Base-by-base conservation (phyloP, 371 early-diverging fungal species). In the Catenaria anguillulae region DNA sequence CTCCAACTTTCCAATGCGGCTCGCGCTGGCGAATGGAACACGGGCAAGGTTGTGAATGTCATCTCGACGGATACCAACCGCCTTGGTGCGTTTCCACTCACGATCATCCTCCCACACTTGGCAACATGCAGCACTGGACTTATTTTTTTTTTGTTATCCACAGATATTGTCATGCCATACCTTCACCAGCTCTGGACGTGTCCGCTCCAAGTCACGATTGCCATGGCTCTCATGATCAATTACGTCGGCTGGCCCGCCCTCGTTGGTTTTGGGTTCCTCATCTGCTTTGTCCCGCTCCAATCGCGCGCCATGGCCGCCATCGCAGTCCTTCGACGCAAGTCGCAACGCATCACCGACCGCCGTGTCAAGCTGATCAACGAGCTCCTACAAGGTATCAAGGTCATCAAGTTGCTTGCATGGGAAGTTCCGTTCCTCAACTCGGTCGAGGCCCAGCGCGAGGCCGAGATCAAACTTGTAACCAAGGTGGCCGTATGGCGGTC, bases 21-120 rank as follows among this genome's bases (percentile, higher is more conserved):
- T 17, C 61, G 79, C 26, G 46, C 37, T 42, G 50, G 26, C 35
- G 60, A 60, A 15, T 60, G 24, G 24, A 75, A 77, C 36, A 72
- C 76, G 8, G 93, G 93, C 31, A 81, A 80, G 33, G 77, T 93
- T 60, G 85, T 86, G 65, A 93, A 88, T 67, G 66, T 94, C 61
- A 84, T 92, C 70, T 84, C 90, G n/a, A 84, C 90, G 0, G 93
- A 94, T 65, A 67, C 84, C 6, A 73, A 76, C 45, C 78, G 87
- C 48, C 75, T 92, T 31, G n/a, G n/a, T n/a, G n/a, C n/a, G n/a
- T n/a, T n/a, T n/a, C n/a, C n/a, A n/a, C n/a, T n/a, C n/a, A n/a
- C n/a, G n/a, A n/a, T n/a, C n/a, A n/a, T n/a, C n/a, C n/a, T n/a
- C n/a, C n/a, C n/a, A n/a, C n/a, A n/a, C n/a, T n/a, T n/a, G n/a